Evolutionary conservation across 139 green algal species (phyloP).

Genomic region (Coelastrella sp.): DNA sequence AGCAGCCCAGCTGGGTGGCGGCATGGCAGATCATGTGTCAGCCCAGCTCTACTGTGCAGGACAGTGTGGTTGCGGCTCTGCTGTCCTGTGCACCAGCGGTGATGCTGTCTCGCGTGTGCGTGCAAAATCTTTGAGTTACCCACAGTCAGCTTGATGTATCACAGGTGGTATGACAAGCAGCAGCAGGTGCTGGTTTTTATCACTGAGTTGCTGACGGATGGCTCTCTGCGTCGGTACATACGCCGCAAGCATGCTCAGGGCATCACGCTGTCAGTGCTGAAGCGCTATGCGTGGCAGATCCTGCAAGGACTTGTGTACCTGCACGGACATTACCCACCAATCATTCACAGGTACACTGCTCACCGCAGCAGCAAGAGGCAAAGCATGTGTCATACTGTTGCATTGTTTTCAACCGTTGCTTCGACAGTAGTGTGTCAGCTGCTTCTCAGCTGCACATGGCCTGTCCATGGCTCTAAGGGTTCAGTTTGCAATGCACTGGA

Average conservation of each 20-base stretch:
- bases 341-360: slow-evolving; percentile 58
- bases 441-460: no score
- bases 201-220: slow-evolving; percentile 97
- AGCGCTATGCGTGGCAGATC: slow-evolving; percentile 96
- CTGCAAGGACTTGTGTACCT: slow-evolving; percentile 96
- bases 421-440: no score
- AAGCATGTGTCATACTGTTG: no score
- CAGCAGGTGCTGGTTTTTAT: slow-evolving; percentile 94
- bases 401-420: neutral
- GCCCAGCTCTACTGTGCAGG: no score
- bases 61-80: no score
- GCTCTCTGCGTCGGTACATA: slow-evolving; percentile 74
- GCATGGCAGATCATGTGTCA: no score
- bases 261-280: slow-evolving; percentile 82
- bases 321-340: slow-evolving; percentile 83
- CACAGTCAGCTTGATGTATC: neutral
- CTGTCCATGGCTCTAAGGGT: no score
- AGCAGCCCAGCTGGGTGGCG: no score
- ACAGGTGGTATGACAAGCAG: slow-evolving; percentile 75
- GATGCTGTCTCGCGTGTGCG: no score
- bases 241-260: slow-evolving; percentile 63
- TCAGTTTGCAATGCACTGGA: no score
- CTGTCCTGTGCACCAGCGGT: no score
- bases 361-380: neutral
- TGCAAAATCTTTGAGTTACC: neutral